phyloP scores from a whole-genome alignment of 1,284 basidiomycete species.

The Stygiomarasmius scandens region DNA sequence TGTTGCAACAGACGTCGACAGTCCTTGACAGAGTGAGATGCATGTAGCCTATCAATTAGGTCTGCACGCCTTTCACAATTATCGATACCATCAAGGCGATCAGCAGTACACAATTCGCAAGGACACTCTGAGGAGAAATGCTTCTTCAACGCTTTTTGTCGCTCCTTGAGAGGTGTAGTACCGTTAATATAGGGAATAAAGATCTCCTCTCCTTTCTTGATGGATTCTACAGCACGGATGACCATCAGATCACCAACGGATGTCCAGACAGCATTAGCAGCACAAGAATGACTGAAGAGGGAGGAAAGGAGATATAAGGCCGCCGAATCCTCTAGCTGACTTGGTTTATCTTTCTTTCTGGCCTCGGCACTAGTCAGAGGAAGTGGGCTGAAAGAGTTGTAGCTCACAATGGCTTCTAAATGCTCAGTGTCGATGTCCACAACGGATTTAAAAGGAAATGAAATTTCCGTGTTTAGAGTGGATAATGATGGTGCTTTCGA shows the following conservation, averaged over 20 bases:
- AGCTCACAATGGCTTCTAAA: constrained; percentile 9
- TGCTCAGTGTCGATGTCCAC: constrained; percentile 14
- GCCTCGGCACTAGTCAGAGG: background rate
- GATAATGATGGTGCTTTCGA: background rate
- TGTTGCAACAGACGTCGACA: background rate
- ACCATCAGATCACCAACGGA: background rate
- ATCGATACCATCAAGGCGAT: background rate
- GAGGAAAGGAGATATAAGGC: constrained; percentile 28
- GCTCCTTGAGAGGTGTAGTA: background rate
- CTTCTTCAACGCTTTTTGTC: background rate
- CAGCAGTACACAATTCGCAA: background rate
- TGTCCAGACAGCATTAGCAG: background rate
- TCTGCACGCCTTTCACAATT: background rate
- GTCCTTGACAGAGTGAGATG: background rate
- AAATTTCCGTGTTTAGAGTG: background rate
- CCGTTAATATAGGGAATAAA: background rate
- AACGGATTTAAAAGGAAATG: background rate
- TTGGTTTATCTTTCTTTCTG: background rate
- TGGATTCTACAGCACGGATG: background rate
- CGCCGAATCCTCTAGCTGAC: constrained; percentile 8
- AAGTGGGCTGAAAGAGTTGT: constrained; percentile 9
- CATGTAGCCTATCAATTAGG: background rate
- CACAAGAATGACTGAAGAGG: background rate
- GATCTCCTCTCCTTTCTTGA: background rate
- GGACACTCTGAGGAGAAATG: background rate